Base-by-base conservation (phyloP, 768 basidiomycete genomes). In the Auricularia sp. region DNA sequence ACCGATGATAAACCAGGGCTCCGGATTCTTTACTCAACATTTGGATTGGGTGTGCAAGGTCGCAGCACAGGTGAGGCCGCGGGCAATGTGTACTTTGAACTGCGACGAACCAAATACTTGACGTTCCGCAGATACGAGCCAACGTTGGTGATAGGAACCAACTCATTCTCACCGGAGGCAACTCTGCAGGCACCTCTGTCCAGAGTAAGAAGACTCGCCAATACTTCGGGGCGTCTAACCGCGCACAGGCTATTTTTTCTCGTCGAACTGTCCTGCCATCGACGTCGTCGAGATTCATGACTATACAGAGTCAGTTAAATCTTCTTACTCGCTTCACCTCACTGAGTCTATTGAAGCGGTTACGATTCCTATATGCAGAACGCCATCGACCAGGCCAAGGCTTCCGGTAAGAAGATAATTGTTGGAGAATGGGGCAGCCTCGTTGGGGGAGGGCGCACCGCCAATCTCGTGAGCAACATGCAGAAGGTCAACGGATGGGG, bases 281-380 rank as follows among this genome's bases (percentile, higher is more conserved):
- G 56, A 59, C 56, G 56, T 59, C 24, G 56, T 59, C 29, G 56
- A 59, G 24, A 59, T 59, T 29, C 56, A 59, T 29, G 56, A 59
- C 56, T 59, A 59, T 18, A 59, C 56, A 21, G 56, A 59, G 56
- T 59, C 29, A 29, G 29, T 29, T 29, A 59, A 54, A n/a, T 8
- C 6, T n/a, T 18, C 54, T 54, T 54, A 54, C 54, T n/a, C 10
- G 10, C 54, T n/a, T n/a, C n/a, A 18, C n/a, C 11, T 54, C n/a
- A n/a, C 54, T n/a, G 54, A 54, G n/a, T 7, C 18, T 8, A 10
- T 54, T 29, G 6, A 7, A n/a, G 56, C 56, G 56, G 29, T 24
- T 33, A 11, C 5, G 56, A 59, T 8, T 59, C 56, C 34, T 59
- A 59, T 29, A 59, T 59, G 5, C 56, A 29, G 24, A 59, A 59